phyloP scores from a whole-genome alignment of 2,329 filamentous ascomycete genomes.

The Nemania sp. region DNA sequence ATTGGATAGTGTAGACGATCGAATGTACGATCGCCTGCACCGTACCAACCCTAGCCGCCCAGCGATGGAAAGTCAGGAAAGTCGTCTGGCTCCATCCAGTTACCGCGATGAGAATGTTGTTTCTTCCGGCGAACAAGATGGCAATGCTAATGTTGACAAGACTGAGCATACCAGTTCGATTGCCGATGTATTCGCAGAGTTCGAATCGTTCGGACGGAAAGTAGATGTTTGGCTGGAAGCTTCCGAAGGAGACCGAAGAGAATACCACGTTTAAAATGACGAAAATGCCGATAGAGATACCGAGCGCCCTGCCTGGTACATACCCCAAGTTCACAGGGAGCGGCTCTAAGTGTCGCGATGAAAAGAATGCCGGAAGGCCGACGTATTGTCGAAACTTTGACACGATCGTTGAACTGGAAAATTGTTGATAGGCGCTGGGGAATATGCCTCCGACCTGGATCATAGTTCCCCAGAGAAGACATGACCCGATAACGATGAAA shows the following conservation, averaged over 20 bases:
- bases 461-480: conserved; percentile 24
- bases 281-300: conserved; percentile 22
- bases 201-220: conserved; percentile 17
- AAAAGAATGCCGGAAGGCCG: conserved; percentile 20
- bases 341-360: conserved; percentile 22
- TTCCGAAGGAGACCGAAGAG: conserved; percentile 23
- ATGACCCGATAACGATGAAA: conserved; percentile 28
- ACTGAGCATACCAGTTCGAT: conserved; percentile 35
- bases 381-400: conserved; percentile 21
- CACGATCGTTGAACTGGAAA: conserved; percentile 10
- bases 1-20: conserved; percentile 29
- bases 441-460: conserved; percentile 20
- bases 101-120: conserved; percentile 35
- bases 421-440: conserved; percentile 12
- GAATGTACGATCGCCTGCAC: conserved; percentile 37
- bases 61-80: conserved; percentile 37
- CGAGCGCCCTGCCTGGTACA: conserved; percentile 22
- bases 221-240: conserved; percentile 28
- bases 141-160: conserved; percentile 36
- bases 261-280: conserved; percentile 25
- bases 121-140: conserved; percentile 36
- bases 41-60: conserved; percentile 36
- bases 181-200: conserved; percentile 35
- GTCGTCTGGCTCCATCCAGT: conserved; percentile 39
- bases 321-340: conserved; percentile 27